Percentiles rank a stretch among this genome's conserved stretches.
phyloP scores from a whole-genome alignment of 805 yeast species.

The Yamadazyma takamatsuzukensis region DNA sequence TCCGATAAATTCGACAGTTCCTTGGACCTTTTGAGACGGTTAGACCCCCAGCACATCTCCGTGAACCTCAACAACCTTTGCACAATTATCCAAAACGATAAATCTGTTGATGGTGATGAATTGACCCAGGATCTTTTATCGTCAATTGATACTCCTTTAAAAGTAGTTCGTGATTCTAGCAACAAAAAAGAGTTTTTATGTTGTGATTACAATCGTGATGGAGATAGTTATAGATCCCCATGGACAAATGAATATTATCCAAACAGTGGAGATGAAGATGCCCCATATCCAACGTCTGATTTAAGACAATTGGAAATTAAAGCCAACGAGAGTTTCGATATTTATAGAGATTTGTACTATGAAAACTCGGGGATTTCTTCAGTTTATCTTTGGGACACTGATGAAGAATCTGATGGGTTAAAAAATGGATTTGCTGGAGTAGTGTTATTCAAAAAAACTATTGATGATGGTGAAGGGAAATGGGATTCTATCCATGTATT shows the following conservation, averaged over 20 bases:
- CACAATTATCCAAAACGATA: conserved; percentile 34
- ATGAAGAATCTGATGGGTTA: conserved; percentile 39
- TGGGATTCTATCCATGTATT: conserved; percentile 97
- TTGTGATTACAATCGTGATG: conserved; percentile 94
- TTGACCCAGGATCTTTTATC: conserved; percentile 85
- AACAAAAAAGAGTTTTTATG: conserved; percentile 69
- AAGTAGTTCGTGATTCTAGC: conserved; percentile 44
- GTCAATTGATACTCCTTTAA: conserved; percentile 82
- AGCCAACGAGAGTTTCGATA: conserved; percentile 88
- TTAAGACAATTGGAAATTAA: conserved; percentile 72
- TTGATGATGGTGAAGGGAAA: conserved; percentile 47
- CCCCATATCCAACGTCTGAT: conserved; percentile 66
- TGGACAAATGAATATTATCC: conserved; percentile 79
- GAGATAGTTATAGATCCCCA: conserved; percentile 89
- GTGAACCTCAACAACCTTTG: conserved; percentile 34
- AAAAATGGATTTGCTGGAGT: conserved; percentile 83
- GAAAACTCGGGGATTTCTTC: conserved; percentile 86
- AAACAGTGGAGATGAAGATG: conserved; percentile 55
- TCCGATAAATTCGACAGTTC: conserved; percentile 35
- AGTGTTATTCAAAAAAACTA: conserved; percentile 72
- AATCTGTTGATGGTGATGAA: conserved; percentile 34
- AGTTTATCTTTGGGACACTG: conserved; percentile 89
- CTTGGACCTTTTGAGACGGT: conserved; percentile 37
- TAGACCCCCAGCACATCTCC: conserved; percentile 35
- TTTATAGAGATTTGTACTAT: conserved; percentile 89